A percentile compares a stretch with the other conserved stretches of the same genome.
These are phyloP conservation scores for Tricholoma hemisulphureum DNA, from an alignment of 768 basidiomycete genomes.

Conservation along the genomic window DNA sequence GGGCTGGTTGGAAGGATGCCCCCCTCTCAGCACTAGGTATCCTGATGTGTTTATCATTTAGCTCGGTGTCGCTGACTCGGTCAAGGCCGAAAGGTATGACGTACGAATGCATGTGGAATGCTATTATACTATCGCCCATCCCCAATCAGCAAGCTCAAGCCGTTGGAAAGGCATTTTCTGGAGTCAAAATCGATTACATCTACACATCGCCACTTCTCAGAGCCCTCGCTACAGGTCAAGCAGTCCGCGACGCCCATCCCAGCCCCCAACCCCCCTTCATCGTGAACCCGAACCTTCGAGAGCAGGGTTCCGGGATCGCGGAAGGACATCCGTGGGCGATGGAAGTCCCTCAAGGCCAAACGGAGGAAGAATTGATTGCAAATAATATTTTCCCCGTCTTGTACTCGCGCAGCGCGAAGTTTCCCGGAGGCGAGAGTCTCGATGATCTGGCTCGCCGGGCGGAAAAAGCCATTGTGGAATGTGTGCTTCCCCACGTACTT, in stretches of 20 bases:
- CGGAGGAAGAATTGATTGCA: conserved; percentile 45
- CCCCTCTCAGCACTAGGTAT: conserved; percentile 70
- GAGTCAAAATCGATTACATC: conserved; percentile 50
- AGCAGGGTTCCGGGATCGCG: conserved; percentile 70
- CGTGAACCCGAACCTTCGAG: conserved; percentile 56
- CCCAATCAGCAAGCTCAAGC: conserved; percentile 58
- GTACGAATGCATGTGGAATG: not conserved
- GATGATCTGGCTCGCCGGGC: conserved; percentile 61
- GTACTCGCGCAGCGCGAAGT: conserved; percentile 45
- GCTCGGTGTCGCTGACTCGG: not conserved
- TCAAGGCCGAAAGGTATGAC: conserved; percentile 23
- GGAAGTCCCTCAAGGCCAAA: conserved; percentile 24
- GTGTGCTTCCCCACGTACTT: conserved; percentile 58
- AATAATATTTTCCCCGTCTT: conserved; percentile 56
- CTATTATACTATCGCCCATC: not conserved
- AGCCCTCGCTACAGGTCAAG: conserved; percentile 59
- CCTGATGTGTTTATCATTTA: conserved; percentile 3
- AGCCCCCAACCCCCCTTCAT: conserved; percentile 52
- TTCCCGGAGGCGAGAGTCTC: conserved; percentile 66
- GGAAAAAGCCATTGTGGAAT: conserved; percentile 46
- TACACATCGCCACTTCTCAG: conserved; percentile 70
- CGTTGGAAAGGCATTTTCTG: conserved; percentile 52
- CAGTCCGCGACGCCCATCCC: conserved; percentile 49
- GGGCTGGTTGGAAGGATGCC: conserved; percentile 80
- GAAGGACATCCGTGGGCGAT: conserved; percentile 61